Evolutionary conservation across 148 eudicot species (phyloP), one percentile per base, ranked within the genome.

Genomic region (Polygonum aviculare): DNA sequence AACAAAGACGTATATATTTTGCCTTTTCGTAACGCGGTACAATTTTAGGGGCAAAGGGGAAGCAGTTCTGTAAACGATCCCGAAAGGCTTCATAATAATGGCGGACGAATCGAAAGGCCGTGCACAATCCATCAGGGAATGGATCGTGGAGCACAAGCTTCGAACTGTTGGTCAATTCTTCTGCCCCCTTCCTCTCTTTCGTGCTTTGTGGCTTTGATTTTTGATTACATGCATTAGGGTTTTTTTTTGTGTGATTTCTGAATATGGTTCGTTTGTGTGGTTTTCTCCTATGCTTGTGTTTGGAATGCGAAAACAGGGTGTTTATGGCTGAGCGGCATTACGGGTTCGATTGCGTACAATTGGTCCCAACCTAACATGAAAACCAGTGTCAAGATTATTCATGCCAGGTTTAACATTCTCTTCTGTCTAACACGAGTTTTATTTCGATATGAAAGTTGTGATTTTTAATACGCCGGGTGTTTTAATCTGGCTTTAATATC

Each of bases 331-430:
- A 85, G 88, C 75, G 91, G 91, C 16, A 80, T 89, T 31, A 75
- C 86, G 48, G 89, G 91, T 7, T 89, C 93, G 40, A 81, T 89
- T 44, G 93, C 90, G 9, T 87, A 89, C 78, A 89, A 89, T 79
- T 89, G 93, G 93, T 84, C 93, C 67, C 87, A 87, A 71, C 90
- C 93, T 19, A 83, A 81, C 73, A 89, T 89, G 93, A 87, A 89
- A 81, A 85, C 90, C 71, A 89, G 93, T 80, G 93, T 89, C 74
- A 87, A 83, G 79, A 80, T 89, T 74, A 89, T 89, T 72, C 93
- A 89, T 54, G 93, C 90, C 39, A 89, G 93, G 93, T 89, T 81
- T 0, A 44, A 19, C 19, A 40, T 7, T 26, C 8, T 44, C 52
- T 11, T 55, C 38, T 0, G 78, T 7, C 19, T 11, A 12, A 12